Evolutionary conservation across 352 stramenopile species (phyloP).

Genomic region (Phytopythium vexans): DNA sequence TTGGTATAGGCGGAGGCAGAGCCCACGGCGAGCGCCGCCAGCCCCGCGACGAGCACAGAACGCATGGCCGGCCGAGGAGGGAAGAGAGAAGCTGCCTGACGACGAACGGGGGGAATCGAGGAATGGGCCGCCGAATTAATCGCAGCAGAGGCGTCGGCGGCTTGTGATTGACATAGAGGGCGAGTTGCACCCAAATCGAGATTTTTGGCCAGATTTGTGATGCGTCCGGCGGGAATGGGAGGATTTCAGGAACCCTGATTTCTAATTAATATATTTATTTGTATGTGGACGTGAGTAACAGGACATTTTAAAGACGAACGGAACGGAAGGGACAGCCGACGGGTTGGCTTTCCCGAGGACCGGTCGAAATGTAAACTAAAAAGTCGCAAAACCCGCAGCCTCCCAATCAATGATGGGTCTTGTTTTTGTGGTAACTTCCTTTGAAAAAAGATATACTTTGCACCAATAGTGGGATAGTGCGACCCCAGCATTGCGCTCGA

Average conservation of each 20-base stretch:
- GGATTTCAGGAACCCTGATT: constrained; percentile 1
- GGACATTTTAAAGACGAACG: too few relatives aligned
- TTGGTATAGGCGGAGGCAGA: constrained; percentile 19
- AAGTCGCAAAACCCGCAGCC: too few relatives aligned
- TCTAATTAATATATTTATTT: not conserved
- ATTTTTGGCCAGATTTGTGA: not conserved
- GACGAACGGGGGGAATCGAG: not conserved
- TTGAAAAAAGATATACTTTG: too few relatives aligned
- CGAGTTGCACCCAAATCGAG: not conserved
- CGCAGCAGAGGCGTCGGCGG: too few relatives aligned
- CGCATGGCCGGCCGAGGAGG: not conserved
- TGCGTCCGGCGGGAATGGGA: not conserved
- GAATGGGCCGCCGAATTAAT: not conserved
- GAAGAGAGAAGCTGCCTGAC: not conserved
- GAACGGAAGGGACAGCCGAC: too few relatives aligned
- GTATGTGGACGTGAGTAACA: too few relatives aligned
- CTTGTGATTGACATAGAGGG: not conserved
- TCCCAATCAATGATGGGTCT: too few relatives aligned
- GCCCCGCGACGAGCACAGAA: not conserved
- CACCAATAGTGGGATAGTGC: too few relatives aligned
- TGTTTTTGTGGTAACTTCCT: too few relatives aligned
- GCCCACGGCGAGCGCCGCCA: constrained; percentile 3
- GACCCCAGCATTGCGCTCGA: too few relatives aligned
- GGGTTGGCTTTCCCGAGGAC: too few relatives aligned
- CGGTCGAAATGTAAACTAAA: too few relatives aligned